These are phyloP conservation scores for Zygotorulaspora danielsina DNA, from an alignment of 805 yeast species.

Conservation along the genomic window DNA sequence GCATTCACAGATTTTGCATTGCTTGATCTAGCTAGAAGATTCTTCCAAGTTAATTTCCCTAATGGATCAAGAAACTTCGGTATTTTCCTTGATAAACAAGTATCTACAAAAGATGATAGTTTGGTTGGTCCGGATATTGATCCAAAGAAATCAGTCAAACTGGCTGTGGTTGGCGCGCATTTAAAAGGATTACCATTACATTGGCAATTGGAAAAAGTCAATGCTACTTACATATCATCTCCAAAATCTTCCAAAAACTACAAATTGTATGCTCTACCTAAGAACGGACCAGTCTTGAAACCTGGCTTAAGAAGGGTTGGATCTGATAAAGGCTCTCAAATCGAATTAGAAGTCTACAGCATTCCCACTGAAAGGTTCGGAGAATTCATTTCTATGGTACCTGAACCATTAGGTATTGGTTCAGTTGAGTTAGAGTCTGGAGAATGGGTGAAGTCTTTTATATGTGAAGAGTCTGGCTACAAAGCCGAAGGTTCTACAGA, in stretches of 20 bases:
- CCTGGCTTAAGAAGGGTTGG: conserved; percentile 81
- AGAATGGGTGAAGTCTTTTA: conserved; percentile 83
- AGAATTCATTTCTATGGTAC: conserved; percentile 78
- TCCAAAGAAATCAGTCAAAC: conserved; percentile 45
- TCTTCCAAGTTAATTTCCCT: conserved; percentile 48
- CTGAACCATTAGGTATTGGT: conserved; percentile 94
- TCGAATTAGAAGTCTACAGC: conserved; percentile 77
- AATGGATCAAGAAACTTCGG: conserved; percentile 56
- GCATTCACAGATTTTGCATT: conserved; percentile 88
- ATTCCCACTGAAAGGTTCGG: conserved; percentile 79
- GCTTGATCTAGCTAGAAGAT: conserved; percentile 73
- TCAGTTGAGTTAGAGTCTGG: conserved; percentile 80
- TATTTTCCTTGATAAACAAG: conserved; percentile 15
- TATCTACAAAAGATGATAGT: conserved; percentile 13
- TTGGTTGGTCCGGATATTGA: conserved; percentile 26
- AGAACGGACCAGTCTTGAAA: conserved; percentile 73
- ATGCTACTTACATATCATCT: conserved; percentile 62
- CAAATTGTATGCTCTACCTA: conserved; percentile 77
- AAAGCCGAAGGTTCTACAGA: conserved; percentile 65
- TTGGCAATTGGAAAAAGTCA: conserved; percentile 87
- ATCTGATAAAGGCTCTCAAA: conserved; percentile 48
- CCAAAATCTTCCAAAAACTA: conserved; percentile 71
- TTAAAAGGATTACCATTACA: conserved; percentile 81
- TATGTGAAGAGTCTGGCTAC: conserved; percentile 90
- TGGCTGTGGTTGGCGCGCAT: conserved; percentile 98